phyloP scores from a whole-genome alignment of 495 filamentous ascomycete species.

The Podospora tetraspora region DNA sequence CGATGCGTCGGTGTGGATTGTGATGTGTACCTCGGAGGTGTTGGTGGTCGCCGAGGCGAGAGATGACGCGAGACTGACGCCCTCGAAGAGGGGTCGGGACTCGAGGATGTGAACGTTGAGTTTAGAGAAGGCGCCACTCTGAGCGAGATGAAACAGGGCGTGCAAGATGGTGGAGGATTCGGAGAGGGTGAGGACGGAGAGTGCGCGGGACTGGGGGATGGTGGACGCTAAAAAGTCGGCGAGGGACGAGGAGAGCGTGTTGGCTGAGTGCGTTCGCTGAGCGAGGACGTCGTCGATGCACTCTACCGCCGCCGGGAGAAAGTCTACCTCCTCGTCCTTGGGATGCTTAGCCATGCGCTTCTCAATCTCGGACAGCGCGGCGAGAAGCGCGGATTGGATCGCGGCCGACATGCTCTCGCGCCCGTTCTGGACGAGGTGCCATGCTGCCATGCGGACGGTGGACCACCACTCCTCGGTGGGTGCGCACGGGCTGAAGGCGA shows the following conservation, averaged over 20 bases:
- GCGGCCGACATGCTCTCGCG: constrained; percentile 60
- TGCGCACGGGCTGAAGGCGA: constrained; percentile 12
- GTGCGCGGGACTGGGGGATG: not conserved
- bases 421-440: constrained; percentile 60
- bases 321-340: constrained; percentile 24
- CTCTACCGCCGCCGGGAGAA: constrained; percentile 23
- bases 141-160: constrained; percentile 25
- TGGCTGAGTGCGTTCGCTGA: constrained; percentile 38
- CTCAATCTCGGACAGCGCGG: constrained; percentile 36
- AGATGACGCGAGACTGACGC: constrained; percentile 49
- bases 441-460: constrained; percentile 50
- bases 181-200: constrained; percentile 54
- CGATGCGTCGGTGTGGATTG: constrained; percentile 57
- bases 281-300: constrained; percentile 49
- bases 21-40: constrained; percentile 19
- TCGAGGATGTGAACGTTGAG: constrained; percentile 58
- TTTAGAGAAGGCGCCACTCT: constrained; percentile 13
- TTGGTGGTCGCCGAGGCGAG: constrained; percentile 31
- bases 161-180: constrained; percentile 54
- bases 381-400: constrained; percentile 48
- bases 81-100: constrained; percentile 62
- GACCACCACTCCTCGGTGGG: constrained; percentile 47
- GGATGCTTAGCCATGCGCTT: constrained; percentile 32
- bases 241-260: constrained; percentile 5
- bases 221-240: constrained; percentile 10